Evolutionary conservation across 1,284 basidiomycete species (phyloP).

Genomic region (Tilletia caries): DNA sequence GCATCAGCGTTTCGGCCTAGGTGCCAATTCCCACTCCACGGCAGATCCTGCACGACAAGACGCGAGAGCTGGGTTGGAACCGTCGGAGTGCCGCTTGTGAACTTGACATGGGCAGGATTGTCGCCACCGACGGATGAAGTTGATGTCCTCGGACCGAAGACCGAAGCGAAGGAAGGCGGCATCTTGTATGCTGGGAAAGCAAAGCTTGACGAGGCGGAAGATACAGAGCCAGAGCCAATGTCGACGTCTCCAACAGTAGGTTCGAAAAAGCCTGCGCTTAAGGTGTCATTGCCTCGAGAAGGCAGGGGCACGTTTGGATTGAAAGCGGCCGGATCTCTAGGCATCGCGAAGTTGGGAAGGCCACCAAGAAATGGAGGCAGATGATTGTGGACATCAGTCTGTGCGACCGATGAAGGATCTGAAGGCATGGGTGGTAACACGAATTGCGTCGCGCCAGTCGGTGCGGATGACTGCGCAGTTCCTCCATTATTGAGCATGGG

Average conservation of each 20-base stretch:
- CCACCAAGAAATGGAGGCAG: no score
- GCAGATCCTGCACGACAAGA: neutral
- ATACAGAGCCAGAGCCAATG: neutral
- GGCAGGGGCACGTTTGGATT: neutral
- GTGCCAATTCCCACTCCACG: neutral
- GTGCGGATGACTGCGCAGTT: no score
- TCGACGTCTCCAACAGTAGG: no score
- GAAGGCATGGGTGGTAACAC: no score
- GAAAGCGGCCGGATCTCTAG: neutral
- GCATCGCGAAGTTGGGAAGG: neutral
- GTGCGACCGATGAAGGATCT: no score
- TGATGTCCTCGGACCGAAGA: neutral
- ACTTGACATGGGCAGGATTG: neutral
- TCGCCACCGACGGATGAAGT: neutral
- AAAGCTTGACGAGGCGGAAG: constrained; percentile 3
- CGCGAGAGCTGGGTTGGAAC: neutral
- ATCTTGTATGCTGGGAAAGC: neutral
- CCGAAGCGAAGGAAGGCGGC: neutral
- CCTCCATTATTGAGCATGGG: no score
- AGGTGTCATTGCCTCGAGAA: neutral
- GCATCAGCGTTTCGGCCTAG: neutral
- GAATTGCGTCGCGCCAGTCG: no score
- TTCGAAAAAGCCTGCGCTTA: neutral
- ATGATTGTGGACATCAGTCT: no score
- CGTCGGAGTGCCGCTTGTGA: neutral